Evolutionary conservation across 331 rosid genomes (phyloP).

Genomic region (Prunus yedoensis): DNA sequence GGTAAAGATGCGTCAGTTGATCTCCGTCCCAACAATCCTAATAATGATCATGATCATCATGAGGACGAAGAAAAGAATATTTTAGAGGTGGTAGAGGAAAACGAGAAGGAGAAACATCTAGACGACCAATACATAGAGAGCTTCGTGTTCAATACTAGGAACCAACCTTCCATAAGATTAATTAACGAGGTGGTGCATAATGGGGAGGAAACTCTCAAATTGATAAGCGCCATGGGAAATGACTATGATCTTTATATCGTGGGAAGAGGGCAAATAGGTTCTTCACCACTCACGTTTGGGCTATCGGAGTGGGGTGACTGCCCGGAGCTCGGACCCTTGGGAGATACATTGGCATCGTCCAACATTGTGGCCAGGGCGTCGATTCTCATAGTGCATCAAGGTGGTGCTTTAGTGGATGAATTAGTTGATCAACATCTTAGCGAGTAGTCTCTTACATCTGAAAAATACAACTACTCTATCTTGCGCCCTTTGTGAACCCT

Average conservation of each 20-base stretch:
- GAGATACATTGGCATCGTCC: conserved; percentile 40
- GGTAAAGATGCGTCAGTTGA: conserved; percentile 8
- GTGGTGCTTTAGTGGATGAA: conserved; percentile 8
- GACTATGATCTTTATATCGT: conserved; percentile 33
- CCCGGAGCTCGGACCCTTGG: conserved; percentile 39
- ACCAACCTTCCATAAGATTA: conserved; percentile 19
- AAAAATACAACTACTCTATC: not conserved
- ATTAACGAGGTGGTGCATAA: conserved; percentile 32
- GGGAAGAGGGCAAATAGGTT: conserved; percentile 30
- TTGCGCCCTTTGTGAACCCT: not conserved
- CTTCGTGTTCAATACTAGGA: conserved; percentile 9
- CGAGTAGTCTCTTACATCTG: not conserved
- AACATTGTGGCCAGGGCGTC: conserved; percentile 36
- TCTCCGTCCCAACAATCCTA: not conserved
- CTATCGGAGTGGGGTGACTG: conserved; percentile 38
- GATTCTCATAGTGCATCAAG: conserved; percentile 31
- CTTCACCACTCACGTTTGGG: conserved; percentile 29
- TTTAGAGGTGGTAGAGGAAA: conserved; percentile 2
- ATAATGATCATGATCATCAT: not conserved
- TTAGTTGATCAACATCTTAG: not conserved
- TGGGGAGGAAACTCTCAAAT: conserved; percentile 36
- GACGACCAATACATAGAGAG: conserved; percentile 32
- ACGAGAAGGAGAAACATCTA: conserved; percentile 25
- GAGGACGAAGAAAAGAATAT: conserved; percentile 16
- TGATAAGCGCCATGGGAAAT: conserved; percentile 23